Conservation (phyloP, 306 rosid genomes). For the Castanea crenata region DNA sequence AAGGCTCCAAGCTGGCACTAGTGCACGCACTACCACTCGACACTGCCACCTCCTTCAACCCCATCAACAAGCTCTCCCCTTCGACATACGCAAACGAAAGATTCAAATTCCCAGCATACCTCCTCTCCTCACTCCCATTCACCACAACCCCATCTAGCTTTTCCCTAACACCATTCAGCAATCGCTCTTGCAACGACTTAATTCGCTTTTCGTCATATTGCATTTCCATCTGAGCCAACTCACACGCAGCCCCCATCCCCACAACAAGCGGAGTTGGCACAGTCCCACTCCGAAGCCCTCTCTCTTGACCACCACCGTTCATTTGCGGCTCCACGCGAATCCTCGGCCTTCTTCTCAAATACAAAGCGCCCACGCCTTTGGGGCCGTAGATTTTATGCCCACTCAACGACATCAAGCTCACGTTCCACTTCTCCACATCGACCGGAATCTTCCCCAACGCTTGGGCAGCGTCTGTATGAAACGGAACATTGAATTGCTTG, state of each 20-base stretch:
- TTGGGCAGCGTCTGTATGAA: conserved; percentile 95
- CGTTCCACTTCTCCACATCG: conserved; percentile 88
- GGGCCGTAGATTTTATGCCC: conserved; percentile 93
- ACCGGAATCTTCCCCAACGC: conserved; percentile 88
- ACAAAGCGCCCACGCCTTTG: conserved; percentile 84
- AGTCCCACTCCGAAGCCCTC: conserved; percentile 90
- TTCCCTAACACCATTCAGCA: conserved; percentile 56
- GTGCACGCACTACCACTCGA: conserved; percentile 99
- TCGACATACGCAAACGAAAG: conserved; percentile 83
- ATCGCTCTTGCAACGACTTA: conserved; percentile 50
- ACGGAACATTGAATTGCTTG: conserved; percentile 71
- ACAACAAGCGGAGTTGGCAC: conserved; percentile 86
- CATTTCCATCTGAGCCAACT: conserved; percentile 79
- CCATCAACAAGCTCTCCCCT: conserved; percentile 96
- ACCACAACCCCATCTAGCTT: conserved; percentile 84
- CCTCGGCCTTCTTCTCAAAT: conserved; percentile 81
- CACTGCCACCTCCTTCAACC: conserved; percentile 96
- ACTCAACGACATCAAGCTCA: conserved; percentile 86
- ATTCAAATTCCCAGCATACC: conserved; percentile 78
- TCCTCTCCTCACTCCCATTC: conserved; percentile 84
- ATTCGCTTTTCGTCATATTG: conserved; percentile 75
- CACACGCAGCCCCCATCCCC: conserved; percentile 90
- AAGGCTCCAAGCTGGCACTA: conserved; percentile 96
- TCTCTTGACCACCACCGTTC: conserved; percentile 98
- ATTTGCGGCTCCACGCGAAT: conserved; percentile 97